phyloP scores from a whole-genome alignment of 1,139 yeast species.

The Geotrichum fermentans region DNA sequence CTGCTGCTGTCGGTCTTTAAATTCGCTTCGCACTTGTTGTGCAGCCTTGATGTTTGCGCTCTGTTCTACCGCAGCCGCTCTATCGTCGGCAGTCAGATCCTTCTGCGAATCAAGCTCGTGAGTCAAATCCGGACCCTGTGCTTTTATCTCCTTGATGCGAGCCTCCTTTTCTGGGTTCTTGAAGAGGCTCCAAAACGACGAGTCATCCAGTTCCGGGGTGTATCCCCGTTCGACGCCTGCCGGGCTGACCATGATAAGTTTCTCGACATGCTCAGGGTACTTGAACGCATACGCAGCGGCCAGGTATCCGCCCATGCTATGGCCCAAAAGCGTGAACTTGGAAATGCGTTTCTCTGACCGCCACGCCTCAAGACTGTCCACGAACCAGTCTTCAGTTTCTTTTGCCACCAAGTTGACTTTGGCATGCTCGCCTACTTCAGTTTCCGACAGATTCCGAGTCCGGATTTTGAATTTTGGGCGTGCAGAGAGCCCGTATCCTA shows the following conservation, averaged over 20 bases:
- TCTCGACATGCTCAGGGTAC: conserved; percentile 58
- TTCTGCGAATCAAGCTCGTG: neutral
- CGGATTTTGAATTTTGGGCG: conserved; percentile 45
- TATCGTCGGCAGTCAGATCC: neutral
- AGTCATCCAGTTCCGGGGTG: conserved; percentile 27
- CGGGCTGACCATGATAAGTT: conserved; percentile 69
- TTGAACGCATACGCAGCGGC: conserved; percentile 70
- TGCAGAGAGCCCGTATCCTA: conserved; percentile 77
- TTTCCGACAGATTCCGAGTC: conserved; percentile 31
- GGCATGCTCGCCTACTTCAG: conserved; percentile 23
- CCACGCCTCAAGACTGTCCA: conserved; percentile 77
- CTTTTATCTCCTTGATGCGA: neutral
- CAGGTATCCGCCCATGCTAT: conserved; percentile 84
- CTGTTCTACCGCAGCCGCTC: neutral
- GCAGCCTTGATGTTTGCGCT: neutral
- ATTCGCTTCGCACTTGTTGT: neutral
- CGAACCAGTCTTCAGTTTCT: conserved; percentile 64
- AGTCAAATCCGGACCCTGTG: conserved; percentile 4
- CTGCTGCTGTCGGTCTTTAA: neutral
- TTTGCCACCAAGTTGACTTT: conserved; percentile 43
- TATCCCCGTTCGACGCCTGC: conserved; percentile 56
- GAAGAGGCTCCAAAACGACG: conserved; percentile 23
- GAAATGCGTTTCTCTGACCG: conserved; percentile 42
- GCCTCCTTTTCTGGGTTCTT: conserved; percentile 15
- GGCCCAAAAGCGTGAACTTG: conserved; percentile 69